Evolutionary conservation across 108 stramenopile genomes (phyloP), one percentile per base, ranked within the genome.

Genomic region (Nitzschia sp.): DNA sequence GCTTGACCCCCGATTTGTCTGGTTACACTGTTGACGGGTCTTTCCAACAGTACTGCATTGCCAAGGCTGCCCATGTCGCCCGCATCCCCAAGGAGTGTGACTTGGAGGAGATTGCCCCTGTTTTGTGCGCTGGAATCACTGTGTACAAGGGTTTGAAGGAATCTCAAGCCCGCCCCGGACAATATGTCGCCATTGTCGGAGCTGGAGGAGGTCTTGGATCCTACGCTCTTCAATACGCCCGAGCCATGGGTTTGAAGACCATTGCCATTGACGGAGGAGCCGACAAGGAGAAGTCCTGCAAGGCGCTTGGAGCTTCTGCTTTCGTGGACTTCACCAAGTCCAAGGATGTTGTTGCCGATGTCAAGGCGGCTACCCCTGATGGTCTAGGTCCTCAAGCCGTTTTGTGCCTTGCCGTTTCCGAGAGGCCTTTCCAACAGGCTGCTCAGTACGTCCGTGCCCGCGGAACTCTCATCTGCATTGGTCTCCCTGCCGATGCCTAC

Each of bases 181-280:
- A 77, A 63, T 37, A 24, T 12, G 71, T 87, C 8, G 86, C 65
- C 25, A 58, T 87, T 54, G 70, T 71, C 14, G 86, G 86, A 34
- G 60, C 81, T 59, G 86, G 86, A 40, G 46, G 46, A 48, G 86
- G 86, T 24, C 61, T 87, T 12, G 86, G 86, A 48, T 67, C 70
- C 44, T 67, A 83, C 75, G 80, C 53, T 21, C 57, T 87, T 40
- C 73, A 83, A 67, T 37, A 79, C 11, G 83, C 79, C 41, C 70
- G 65, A 57, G 71, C 77, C 6, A 60, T 87, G 54, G 83, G 83
- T 24, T 66, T 40, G 57, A 41, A 76, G 7, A 60, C 39, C 26
- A 71, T 80, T 11, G 52, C 62, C 19, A 75, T 69, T 14, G 57
- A 83, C 37, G 61, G 75, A 19, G 69, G 82, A 29, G 29, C 57